These are phyloP conservation scores for Globisporangium parvum DNA, from an alignment of 352 stramenopile species.

Conservation along the genomic window DNA sequence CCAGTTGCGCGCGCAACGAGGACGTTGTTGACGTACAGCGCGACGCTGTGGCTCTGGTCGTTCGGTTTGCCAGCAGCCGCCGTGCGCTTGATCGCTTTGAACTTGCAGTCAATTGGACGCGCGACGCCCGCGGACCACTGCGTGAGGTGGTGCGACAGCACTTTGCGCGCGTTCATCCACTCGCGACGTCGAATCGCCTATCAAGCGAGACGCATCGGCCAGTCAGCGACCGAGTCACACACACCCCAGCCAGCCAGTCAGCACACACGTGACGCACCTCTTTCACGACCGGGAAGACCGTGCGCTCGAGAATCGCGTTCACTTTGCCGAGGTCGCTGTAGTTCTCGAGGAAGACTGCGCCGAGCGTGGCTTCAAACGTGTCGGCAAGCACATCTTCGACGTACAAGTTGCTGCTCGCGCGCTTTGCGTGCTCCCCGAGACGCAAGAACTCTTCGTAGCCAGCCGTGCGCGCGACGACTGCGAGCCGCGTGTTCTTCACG, in stretches of 20 bases:
- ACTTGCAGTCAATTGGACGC: constrained; percentile 36
- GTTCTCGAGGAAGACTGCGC: constrained; percentile 75
- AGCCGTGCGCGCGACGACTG: constrained; percentile 41
- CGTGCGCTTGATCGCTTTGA: constrained; percentile 33
- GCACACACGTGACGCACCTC: constrained; percentile 21
- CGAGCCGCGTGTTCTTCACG: constrained; percentile 81
- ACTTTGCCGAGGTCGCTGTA: constrained; percentile 43
- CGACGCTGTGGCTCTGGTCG: constrained; percentile 40
- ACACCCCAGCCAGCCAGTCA: not conserved
- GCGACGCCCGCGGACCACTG: constrained; percentile 38
- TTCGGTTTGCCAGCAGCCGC: constrained; percentile 7
- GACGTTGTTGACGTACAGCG: constrained; percentile 61
- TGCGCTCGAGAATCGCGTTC: constrained; percentile 50
- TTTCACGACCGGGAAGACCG: constrained; percentile 62
- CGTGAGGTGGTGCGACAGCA: constrained; percentile 53
- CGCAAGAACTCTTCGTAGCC: constrained; percentile 75
- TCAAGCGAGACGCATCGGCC: not conserved
- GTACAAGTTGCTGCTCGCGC: constrained; percentile 49
- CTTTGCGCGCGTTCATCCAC: constrained; percentile 78
- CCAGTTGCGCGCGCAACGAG: constrained; percentile 53
- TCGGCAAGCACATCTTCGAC: constrained; percentile 74
- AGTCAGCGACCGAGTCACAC: not conserved
- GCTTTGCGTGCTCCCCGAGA: constrained; percentile 52
- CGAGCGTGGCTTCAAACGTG: constrained; percentile 73
- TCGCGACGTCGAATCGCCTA: constrained; percentile 68